These are phyloP conservation scores for Pulveroboletus frians DNA, from an alignment of 768 basidiomycete species.

Conservation along the genomic window DNA sequence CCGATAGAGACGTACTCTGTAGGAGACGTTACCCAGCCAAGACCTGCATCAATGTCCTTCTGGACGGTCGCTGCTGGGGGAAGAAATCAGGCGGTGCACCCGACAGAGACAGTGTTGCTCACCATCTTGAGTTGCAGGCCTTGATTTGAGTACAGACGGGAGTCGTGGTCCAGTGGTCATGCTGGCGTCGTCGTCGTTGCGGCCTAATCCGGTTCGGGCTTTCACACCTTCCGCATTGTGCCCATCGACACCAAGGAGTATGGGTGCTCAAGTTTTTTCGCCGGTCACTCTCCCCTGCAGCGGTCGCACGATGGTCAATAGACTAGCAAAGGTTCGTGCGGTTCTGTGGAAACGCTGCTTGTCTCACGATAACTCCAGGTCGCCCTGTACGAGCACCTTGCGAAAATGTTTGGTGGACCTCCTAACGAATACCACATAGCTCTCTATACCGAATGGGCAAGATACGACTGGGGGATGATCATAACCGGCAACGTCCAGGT, in stretches of 20 bases:
- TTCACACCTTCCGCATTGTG: neutral
- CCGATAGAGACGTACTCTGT: conserved; percentile 44
- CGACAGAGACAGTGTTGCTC: neutral
- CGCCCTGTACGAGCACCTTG: conserved; percentile 87
- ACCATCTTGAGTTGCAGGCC: conserved; percentile 31
- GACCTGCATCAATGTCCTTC: conserved; percentile 47
- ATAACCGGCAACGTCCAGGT: conserved; percentile 85
- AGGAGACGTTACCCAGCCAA: conserved; percentile 61
- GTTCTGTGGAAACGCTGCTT: neutral
- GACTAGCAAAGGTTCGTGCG: conserved; percentile 48
- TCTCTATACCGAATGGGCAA: conserved; percentile 73
- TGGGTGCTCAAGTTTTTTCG: conserved; percentile 20
- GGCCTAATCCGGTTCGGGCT: neutral
- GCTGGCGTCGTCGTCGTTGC: neutral
- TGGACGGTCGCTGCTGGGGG: conserved; percentile 46
- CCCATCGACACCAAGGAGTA: neutral
- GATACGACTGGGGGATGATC: conserved; percentile 81
- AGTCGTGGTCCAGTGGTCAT: conserved; percentile 26
- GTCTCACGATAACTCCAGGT: conserved; percentile 44
- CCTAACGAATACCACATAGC: conserved; percentile 60
- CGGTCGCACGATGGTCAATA: conserved; percentile 38
- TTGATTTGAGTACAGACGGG: conserved; percentile 31
- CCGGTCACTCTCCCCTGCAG: conserved; percentile 31
- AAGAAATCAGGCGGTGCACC: neutral
- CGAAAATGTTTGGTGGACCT: conserved; percentile 57